These are phyloP conservation scores for Chalciporus sphaerocephalus DNA, from an alignment of 768 basidiomycete species.

Conservation along the genomic window DNA sequence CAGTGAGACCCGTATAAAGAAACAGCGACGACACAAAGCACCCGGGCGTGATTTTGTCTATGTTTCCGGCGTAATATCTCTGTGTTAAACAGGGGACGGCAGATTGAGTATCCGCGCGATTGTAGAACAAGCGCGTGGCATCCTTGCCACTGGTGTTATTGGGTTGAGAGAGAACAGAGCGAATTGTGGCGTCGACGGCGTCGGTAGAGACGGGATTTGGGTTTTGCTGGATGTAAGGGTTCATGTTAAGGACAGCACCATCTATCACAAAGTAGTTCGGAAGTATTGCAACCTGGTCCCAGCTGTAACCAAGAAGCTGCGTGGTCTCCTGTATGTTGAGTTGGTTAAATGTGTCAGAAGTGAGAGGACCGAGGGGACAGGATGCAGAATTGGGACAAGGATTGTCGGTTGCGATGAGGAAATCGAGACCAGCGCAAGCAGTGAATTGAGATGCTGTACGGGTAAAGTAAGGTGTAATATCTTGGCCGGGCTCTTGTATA, in stretches of 20 bases:
- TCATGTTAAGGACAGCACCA: slow-evolving; percentile 90
- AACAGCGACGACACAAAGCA: slow-evolving; percentile 89
- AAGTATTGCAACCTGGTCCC: slow-evolving; percentile 78
- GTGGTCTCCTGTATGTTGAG: slow-evolving; percentile 65
- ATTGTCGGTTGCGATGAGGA: slow-evolving; percentile 65
- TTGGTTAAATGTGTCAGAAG: slow-evolving; percentile 50
- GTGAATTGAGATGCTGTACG: slow-evolving; percentile 64
- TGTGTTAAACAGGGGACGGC: slow-evolving; percentile 78
- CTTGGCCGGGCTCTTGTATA: slow-evolving; percentile 63
- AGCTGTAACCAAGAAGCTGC: slow-evolving; percentile 79
- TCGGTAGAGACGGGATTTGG: slow-evolving; percentile 65
- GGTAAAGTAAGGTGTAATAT: slow-evolving; percentile 84
- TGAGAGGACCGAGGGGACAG: slow-evolving; percentile 67
- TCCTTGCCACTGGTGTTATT: slow-evolving; percentile 69
- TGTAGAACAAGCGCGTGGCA: slow-evolving; percentile 83
- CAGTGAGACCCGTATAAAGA: slow-evolving; percentile 84
- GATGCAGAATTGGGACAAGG: slow-evolving; percentile 59
- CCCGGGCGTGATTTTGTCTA: slow-evolving; percentile 94
- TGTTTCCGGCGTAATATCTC: slow-evolving; percentile 89
- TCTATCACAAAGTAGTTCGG: slow-evolving; percentile 83
- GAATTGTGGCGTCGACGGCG: slow-evolving; percentile 77
- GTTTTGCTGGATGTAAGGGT: slow-evolving; percentile 76
- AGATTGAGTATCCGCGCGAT: slow-evolving; percentile 55
- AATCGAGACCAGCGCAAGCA: slow-evolving; percentile 57
- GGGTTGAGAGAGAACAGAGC: slow-evolving; percentile 56